Conservation (phyloP, 2,329 filamentous ascomycete genomes). For the Colletotrichum plurivorum region DNA sequence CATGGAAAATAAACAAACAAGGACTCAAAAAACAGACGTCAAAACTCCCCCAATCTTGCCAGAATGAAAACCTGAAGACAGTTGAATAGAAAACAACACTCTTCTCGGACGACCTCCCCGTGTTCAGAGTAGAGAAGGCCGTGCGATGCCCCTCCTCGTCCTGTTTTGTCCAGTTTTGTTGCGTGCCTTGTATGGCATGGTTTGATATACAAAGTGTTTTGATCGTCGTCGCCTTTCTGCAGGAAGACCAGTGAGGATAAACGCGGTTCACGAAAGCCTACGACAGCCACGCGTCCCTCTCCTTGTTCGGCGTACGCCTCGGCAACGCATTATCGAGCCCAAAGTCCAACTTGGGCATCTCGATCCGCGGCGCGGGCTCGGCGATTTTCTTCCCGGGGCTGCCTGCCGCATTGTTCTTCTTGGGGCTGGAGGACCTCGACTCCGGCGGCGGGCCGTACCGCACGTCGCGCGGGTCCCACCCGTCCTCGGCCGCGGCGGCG, state of each 20-base stretch:
- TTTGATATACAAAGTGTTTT: too few species aligned
- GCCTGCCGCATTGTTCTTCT: conserved; percentile 49
- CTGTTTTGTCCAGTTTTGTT: too few species aligned
- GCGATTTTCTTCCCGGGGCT: conserved; percentile 56
- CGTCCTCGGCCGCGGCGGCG: conserved; percentile 86
- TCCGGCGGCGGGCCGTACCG: conserved; percentile 76
- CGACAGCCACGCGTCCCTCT: conserved; percentile 44
- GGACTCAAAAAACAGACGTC: not conserved
- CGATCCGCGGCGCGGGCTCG: conserved; percentile 72
- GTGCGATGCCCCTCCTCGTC: too few species aligned
- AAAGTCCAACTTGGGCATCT: conserved; percentile 71
- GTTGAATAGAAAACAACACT: too few species aligned
- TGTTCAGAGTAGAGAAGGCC: too few species aligned
- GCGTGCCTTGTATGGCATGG: too few species aligned
- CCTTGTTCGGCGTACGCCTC: conserved; percentile 44
- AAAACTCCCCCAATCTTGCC: not conserved
- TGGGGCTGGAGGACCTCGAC: conserved; percentile 58
- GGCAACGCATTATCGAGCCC: conserved; percentile 48
- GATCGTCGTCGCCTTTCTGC: too few species aligned
- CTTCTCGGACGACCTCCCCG: too few species aligned
- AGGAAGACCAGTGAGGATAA: not conserved
- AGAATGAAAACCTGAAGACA: not conserved
- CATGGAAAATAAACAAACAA: not conserved
- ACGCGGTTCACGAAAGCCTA: not conserved
- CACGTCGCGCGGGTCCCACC: conserved; percentile 87